Conservation (phyloP, 495 filamentous ascomycete genomes). For the Chlorociboria aeruginascens region DNA sequence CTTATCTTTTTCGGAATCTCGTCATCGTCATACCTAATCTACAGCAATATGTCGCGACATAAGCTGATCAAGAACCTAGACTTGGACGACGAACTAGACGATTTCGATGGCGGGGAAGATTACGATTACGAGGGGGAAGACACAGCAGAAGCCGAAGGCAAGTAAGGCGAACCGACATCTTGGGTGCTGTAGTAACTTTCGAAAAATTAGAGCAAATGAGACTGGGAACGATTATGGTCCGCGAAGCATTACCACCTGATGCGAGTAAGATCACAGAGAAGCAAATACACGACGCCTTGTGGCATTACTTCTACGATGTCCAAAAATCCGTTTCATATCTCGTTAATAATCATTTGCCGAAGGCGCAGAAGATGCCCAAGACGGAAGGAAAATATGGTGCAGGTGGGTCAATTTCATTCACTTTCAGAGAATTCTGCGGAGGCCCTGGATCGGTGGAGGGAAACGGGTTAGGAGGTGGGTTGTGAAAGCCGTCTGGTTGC, state of each 20-base stretch:
- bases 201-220: constrained; percentile 36
- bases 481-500: neutral
- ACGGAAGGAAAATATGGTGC: constrained; percentile 22
- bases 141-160: no score
- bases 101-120: constrained; percentile 42
- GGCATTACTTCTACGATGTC: constrained; percentile 93
- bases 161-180: neutral
- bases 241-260: constrained; percentile 37
- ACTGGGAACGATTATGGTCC: constrained; percentile 41
- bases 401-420: constrained; percentile 14
- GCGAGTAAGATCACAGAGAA: constrained; percentile 43
- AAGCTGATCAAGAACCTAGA: constrained; percentile 47
- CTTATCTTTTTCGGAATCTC: no score
- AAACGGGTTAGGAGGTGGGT: neutral
- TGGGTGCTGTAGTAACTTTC: neutral
- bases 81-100: constrained; percentile 47
- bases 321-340: constrained; percentile 73
- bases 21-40: neutral
- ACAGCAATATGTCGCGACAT: constrained; percentile 47
- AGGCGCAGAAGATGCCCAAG: constrained; percentile 27
- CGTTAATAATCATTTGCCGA: constrained; percentile 42
- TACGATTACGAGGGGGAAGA: constrained; percentile 23
- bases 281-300: constrained; percentile 80
- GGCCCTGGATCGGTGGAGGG: no score
- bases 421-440: no score